These are phyloP conservation scores for Solanum infundibuliforme DNA, from an alignment of 257 asterid species.

Conservation along the genomic window DNA sequence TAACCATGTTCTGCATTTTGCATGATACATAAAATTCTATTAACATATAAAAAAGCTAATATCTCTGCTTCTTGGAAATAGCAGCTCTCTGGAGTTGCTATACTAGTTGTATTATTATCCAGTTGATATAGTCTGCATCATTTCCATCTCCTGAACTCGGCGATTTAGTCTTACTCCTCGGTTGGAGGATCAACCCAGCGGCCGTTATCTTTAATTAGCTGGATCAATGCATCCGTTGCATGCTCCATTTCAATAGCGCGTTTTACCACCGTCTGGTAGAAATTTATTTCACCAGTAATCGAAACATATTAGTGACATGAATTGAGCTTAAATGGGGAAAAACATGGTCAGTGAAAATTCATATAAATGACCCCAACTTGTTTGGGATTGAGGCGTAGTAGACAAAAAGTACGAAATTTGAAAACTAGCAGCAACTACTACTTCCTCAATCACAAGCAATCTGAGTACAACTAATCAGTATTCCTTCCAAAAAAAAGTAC, in stretches of 20 bases:
- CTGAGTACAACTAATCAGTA: neutral
- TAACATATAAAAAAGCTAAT: neutral
- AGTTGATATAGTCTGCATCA: neutral
- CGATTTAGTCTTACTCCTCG: constrained; percentile 31
- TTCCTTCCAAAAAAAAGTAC: neutral
- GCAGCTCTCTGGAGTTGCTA: neutral
- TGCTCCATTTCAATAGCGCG: constrained; percentile 64
- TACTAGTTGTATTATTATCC: neutral
- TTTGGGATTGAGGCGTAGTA: neutral
- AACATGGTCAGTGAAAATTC: neutral
- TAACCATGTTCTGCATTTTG: neutral
- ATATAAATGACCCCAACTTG: neutral
- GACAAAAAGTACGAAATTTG: neutral
- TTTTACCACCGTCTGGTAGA: constrained; percentile 56
- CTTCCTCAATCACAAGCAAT: neutral
- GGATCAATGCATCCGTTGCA: constrained; percentile 76
- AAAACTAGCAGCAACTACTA: neutral
- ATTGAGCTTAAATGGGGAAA: neutral
- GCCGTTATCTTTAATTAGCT: constrained; percentile 70
- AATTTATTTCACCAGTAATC: neutral
- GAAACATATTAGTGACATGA: neutral
- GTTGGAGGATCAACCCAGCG: constrained; percentile 80
- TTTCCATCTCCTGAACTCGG: neutral
- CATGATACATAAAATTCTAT: neutral
- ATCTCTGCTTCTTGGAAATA: neutral